Evolutionary conservation across 2,329 filamentous ascomycete genomes (phyloP).

Genomic region (Blastomyces parvus): DNA sequence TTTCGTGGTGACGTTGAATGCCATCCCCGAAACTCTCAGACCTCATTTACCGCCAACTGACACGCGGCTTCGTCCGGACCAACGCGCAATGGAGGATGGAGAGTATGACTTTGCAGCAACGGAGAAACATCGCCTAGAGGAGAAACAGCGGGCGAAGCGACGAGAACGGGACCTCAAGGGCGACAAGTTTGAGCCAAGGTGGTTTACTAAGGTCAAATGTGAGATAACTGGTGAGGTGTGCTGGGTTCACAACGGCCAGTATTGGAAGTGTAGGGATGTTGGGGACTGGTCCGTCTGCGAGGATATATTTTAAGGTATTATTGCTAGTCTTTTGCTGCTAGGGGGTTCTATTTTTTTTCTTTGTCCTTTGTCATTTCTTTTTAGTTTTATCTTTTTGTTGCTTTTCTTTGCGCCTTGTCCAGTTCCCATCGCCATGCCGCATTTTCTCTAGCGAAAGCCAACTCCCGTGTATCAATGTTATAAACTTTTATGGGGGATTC

Average conservation of each 20-base stretch:
- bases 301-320: conserved; percentile 53
- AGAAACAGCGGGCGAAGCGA: conserved; percentile 73
- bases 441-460: too few species aligned
- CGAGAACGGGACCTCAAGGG: conserved; percentile 64
- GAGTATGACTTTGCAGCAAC: conserved; percentile 85
- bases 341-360: not conserved
- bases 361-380: not conserved
- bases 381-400: not conserved
- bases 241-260: conserved; percentile 81
- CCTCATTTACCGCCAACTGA: conserved; percentile 82
- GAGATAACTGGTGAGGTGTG: conserved; percentile 76
- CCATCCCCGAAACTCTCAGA: conserved; percentile 70
- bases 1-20: conserved; percentile 90
- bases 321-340: not conserved
- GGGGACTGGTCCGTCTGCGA: conserved; percentile 61
- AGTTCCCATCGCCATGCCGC: too few species aligned
- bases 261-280: conserved; percentile 64
- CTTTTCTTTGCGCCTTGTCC: not conserved
- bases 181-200: conserved; percentile 72
- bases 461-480: not conserved
- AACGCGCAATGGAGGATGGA: conserved; percentile 98
- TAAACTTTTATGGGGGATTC: not conserved
- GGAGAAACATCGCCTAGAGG: conserved; percentile 91
- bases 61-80: conserved; percentile 83
- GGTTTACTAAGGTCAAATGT: conserved; percentile 68